Conservation (phyloP, 2,329 filamentous ascomycete genomes). For the Hypoxylon sp. region DNA sequence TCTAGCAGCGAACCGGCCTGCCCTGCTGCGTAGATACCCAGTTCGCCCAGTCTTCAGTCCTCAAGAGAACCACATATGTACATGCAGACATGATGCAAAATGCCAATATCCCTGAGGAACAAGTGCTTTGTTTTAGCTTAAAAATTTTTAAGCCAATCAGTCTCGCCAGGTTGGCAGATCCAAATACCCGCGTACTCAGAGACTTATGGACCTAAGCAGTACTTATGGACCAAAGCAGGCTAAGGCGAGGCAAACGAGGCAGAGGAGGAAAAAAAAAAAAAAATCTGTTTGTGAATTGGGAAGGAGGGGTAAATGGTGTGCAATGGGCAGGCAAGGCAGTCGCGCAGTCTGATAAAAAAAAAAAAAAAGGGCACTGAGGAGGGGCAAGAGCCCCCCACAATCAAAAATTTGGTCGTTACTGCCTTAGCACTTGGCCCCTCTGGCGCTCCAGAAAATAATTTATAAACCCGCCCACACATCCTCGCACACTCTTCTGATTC, state of each 20-base stretch:
- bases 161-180: neutral
- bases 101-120: neutral
- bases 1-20: too few species aligned
- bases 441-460: constrained; percentile 33
- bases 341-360: constrained; percentile 7
- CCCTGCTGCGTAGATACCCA: too few species aligned
- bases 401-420: constrained; percentile 27
- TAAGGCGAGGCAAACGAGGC: constrained; percentile 15
- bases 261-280: constrained; percentile 20
- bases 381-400: constrained; percentile 33
- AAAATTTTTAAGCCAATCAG: constrained; percentile 25
- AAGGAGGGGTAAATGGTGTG: constrained; percentile 30
- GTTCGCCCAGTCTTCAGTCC: too few species aligned
- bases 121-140: constrained; percentile 20
- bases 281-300: constrained; percentile 31
- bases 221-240: neutral
- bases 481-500: constrained; percentile 37
- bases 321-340: neutral
- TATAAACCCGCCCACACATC: constrained; percentile 34
- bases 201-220: neutral
- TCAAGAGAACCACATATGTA: too few species aligned
- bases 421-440: too few species aligned
- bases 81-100: constrained; percentile 1
- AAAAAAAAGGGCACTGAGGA: constrained; percentile 32
- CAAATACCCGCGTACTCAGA: constrained; percentile 17